A percentile compares a stretch with the other conserved stretches of the same genome.
These are phyloP conservation scores for Psilocybe cubensis DNA, from an alignment of 768 basidiomycete species.

Conservation along the genomic window DNA sequence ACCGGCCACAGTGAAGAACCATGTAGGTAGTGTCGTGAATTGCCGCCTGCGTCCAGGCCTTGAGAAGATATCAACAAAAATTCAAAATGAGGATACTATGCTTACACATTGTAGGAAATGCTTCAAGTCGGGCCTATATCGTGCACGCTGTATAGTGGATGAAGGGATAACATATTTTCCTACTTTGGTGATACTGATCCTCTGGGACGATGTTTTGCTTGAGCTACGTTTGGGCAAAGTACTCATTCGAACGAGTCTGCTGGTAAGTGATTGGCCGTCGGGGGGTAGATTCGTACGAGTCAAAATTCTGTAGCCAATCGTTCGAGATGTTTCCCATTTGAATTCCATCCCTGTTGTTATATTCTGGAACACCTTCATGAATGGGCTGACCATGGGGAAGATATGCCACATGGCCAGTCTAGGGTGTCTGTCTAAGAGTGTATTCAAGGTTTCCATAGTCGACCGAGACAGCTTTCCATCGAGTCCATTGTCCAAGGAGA, in stretches of 20 bases:
- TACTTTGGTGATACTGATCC: neutral
- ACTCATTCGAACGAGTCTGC: neutral
- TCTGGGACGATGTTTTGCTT: neutral
- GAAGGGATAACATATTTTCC: no score
- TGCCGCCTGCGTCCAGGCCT: constrained; percentile 7
- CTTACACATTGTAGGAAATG: constrained; percentile 2
- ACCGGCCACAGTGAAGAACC: constrained; percentile 9
- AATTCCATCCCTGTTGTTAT: neutral
- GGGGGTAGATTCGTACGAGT: neutral
- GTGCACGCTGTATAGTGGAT: no score
- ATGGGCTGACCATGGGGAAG: neutral
- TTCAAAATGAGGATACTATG: neutral
- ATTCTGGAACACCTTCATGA: neutral
- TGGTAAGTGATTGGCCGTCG: neutral
- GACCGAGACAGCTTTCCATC: neutral
- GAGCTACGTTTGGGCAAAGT: neutral
- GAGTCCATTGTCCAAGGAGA: neutral
- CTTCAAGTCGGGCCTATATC: neutral
- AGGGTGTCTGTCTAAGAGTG: neutral
- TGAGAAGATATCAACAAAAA: neutral
- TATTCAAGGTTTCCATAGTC: neutral
- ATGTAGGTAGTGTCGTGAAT: constrained; percentile 5
- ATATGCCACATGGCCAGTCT: neutral
- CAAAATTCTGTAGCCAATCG: neutral
- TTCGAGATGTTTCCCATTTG: neutral